These are phyloP conservation scores for Paramecium sonneborni DNA, from an alignment of 73 alveolate genomes.

Conservation along the genomic window DNA sequence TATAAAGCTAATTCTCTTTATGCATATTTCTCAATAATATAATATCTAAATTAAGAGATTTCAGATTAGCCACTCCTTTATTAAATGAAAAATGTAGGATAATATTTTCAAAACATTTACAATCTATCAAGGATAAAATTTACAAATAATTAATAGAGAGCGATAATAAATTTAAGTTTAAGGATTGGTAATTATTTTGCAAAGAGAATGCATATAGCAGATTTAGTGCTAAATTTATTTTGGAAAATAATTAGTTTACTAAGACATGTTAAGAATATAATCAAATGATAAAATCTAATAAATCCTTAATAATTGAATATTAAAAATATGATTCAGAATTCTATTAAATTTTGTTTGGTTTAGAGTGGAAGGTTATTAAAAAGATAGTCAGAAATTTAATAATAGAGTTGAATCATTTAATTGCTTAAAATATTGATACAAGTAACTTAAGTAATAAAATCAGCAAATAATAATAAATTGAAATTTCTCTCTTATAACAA, in stretches of 20 bases:
- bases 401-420: background rate
- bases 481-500: background rate
- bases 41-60: background rate
- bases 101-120: background rate
- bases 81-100: background rate
- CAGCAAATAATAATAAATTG: background rate
- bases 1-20: background rate
- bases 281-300: background rate
- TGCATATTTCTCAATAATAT: background rate
- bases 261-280: background rate
- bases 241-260: background rate
- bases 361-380: background rate
- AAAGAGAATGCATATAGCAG: background rate
- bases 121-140: background rate
- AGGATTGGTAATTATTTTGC: background rate
- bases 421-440: background rate
- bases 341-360: background rate
- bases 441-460: background rate
- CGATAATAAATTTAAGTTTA: background rate
- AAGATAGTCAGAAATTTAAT: background rate
- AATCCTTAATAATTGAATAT: background rate
- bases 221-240: background rate
- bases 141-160: background rate
- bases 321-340: slow-evolving; percentile 13
- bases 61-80: background rate